Evolutionary conservation across 2,329 filamentous ascomycete species (phyloP).

Genomic region (Diaporthe ampelina): DNA sequence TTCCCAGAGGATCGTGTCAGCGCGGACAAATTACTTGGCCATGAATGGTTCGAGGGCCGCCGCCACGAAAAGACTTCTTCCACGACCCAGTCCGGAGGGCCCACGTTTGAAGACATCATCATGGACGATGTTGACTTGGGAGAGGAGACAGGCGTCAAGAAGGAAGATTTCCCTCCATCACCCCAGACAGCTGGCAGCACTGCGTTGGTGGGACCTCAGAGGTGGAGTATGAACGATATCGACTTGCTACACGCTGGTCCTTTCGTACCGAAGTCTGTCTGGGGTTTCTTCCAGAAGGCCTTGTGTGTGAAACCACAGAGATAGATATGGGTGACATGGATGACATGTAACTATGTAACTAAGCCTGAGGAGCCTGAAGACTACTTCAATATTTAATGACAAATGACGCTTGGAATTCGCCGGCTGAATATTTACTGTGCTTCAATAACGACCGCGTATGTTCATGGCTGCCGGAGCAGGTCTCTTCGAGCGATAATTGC

Average conservation of each 20-base stretch:
- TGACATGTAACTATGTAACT: not conserved
- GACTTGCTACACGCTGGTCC: not conserved
- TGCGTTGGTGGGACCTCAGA: not conserved
- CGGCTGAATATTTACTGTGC: no score
- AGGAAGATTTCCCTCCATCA: not conserved
- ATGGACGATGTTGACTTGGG: not conserved
- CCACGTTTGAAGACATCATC: not conserved
- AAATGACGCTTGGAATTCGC: not conserved
- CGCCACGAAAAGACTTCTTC: accelerated
- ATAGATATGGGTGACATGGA: not conserved
- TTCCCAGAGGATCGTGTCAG: not conserved
- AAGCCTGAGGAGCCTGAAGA: no score
- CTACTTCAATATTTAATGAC: not conserved
- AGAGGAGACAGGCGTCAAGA: not conserved
- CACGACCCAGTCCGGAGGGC: not conserved
- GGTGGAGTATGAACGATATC: not conserved
- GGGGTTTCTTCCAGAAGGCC: constrained; percentile 4
- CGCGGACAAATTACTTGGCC: not conserved
- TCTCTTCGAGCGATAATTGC: not conserved
- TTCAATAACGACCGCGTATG: no score
- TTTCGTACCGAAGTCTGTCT: not conserved
- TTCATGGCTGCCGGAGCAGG: not conserved
- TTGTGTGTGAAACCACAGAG: not conserved
- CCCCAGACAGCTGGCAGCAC: no score
- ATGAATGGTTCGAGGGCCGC: not conserved